Percentiles rank a stretch among this genome's conserved stretches.
These are phyloP conservation scores for Melastoma candidum DNA, from an alignment of 441 rosid genomes.

Conservation along the genomic window DNA sequence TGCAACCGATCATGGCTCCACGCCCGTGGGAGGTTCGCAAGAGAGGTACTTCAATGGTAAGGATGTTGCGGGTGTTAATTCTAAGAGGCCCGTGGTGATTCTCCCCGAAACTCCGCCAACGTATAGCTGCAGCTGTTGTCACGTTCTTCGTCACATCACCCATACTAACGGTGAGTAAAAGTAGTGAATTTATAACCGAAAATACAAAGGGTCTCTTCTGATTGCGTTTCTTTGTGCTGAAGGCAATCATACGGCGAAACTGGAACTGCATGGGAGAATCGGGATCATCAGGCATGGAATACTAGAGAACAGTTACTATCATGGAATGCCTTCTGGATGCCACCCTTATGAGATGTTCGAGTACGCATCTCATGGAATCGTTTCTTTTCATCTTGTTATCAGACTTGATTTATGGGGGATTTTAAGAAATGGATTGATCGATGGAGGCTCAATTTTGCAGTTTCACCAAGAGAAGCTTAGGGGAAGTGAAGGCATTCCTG, in stretches of 20 bases:
- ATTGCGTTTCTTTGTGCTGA: slow-evolving; percentile 1
- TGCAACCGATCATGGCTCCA: slow-evolving; percentile 2
- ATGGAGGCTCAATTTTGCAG: slow-evolving; percentile 18
- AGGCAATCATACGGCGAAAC: slow-evolving; percentile 27
- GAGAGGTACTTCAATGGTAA: background rate
- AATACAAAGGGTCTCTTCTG: background rate
- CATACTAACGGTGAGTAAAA: slow-evolving; percentile 37
- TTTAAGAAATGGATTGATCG: too few species aligned
- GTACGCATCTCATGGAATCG: slow-evolving; percentile 23
- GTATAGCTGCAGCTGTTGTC: slow-evolving; percentile 42
- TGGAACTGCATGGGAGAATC: slow-evolving; percentile 52
- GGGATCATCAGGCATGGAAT: slow-evolving; percentile 56
- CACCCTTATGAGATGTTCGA: slow-evolving; percentile 24
- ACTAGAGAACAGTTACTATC: slow-evolving; percentile 18
- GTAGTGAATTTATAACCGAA: background rate
- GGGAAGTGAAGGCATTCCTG: slow-evolving; percentile 38
- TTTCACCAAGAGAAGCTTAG: slow-evolving; percentile 27
- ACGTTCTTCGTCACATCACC: slow-evolving; percentile 39
- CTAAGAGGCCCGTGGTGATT: slow-evolving; percentile 8
- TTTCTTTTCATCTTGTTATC: too few species aligned
- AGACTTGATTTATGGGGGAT: too few species aligned
- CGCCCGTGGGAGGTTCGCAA: background rate
- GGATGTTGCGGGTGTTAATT: background rate
- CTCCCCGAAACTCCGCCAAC: slow-evolving; percentile 24
- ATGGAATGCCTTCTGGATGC: background rate